A percentile compares a stretch with the other conserved stretches of the same genome.
Conservation (phyloP, 2,329 filamentous ascomycete genomes). For the Hypomyces rosellus region DNA sequence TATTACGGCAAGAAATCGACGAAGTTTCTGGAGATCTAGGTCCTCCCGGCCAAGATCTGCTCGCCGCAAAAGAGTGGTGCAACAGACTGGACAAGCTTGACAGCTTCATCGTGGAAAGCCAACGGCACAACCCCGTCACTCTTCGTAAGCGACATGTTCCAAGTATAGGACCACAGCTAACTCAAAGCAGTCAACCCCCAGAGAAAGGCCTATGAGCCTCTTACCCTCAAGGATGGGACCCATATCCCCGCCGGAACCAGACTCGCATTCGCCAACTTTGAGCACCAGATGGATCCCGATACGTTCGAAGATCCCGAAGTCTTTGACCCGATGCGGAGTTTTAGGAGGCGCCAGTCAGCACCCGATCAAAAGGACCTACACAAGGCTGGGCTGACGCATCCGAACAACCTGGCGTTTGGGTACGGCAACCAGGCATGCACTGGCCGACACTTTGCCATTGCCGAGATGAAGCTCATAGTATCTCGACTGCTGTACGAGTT, state of each 20-base stretch:
- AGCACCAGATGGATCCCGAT: too few species aligned
- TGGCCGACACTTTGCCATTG: slow-evolving; percentile 35
- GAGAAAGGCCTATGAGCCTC: too few species aligned
- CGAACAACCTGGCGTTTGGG: slow-evolving; percentile 28
- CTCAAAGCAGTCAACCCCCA: too few species aligned
- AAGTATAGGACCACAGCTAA: too few species aligned
- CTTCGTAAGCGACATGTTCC: background rate
- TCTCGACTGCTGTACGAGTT: slow-evolving; percentile 33
- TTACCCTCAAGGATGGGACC: too few species aligned
- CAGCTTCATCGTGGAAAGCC: background rate
- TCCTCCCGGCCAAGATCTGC: background rate
- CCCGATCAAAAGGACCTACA: too few species aligned
- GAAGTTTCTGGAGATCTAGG: background rate
- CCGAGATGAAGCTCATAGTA: slow-evolving; percentile 36
- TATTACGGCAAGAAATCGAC: background rate
- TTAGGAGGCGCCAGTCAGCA: too few species aligned
- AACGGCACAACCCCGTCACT: background rate
- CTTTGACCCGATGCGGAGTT: too few species aligned
- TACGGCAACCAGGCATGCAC: slow-evolving; percentile 32
- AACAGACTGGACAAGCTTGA: background rate
- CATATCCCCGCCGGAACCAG: too few species aligned
- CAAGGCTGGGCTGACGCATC: background rate
- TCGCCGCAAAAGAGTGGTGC: background rate
- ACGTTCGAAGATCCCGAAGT: too few species aligned
- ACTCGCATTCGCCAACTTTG: too few species aligned